Evolutionary conservation across 1,284 basidiomycete genomes (phyloP).

Genomic region (Pseudozyma thailandica): DNA sequence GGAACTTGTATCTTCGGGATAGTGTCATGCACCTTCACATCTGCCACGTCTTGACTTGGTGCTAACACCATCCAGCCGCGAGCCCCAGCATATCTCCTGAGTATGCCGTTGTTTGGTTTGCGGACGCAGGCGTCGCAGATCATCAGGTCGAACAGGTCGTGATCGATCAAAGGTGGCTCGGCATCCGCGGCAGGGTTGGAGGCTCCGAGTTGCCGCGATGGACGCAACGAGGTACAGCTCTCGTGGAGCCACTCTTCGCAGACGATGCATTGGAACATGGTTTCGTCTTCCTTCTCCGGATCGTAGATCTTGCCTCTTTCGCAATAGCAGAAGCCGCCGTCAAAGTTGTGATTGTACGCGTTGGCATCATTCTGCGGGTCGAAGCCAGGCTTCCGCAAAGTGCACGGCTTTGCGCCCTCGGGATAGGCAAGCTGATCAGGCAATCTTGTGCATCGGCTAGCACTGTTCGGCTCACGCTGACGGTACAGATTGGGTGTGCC

Average conservation of each 20-base stretch:
- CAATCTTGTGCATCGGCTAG: slow-evolving; percentile 7
- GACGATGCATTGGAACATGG: slow-evolving; percentile 69
- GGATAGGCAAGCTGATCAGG: slow-evolving; percentile 41
- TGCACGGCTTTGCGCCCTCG: slow-evolving; percentile 43
- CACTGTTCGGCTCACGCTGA: slow-evolving; percentile 30
- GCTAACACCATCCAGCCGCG: slow-evolving; percentile 53
- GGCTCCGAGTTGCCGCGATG: not conserved
- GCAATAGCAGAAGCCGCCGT: slow-evolving; percentile 69
- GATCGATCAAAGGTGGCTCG: slow-evolving; percentile 50
- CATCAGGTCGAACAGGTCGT: slow-evolving; percentile 60
- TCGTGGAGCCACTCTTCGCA: slow-evolving; percentile 70
- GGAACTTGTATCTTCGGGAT: slow-evolving; percentile 40
- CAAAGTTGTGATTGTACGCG: slow-evolving; percentile 67
- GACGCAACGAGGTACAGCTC: slow-evolving; percentile 61
- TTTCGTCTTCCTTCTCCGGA: slow-evolving; percentile 68
- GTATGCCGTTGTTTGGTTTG: slow-evolving; percentile 29
- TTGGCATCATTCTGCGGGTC: slow-evolving; percentile 62
- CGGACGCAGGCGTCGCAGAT: slow-evolving; percentile 64
- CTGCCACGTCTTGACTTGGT: slow-evolving; percentile 14
- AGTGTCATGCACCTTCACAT: slow-evolving; percentile 24
- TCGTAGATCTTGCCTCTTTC: slow-evolving; percentile 67
- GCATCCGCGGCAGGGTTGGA: slow-evolving; percentile 8
- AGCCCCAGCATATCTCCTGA: slow-evolving; percentile 56
- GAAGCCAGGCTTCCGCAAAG: slow-evolving; percentile 50
- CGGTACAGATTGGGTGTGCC: slow-evolving; percentile 59